These are phyloP conservation scores for Cruciata laevipes DNA, from an alignment of 257 asterid species.

Conservation along the genomic window DNA sequence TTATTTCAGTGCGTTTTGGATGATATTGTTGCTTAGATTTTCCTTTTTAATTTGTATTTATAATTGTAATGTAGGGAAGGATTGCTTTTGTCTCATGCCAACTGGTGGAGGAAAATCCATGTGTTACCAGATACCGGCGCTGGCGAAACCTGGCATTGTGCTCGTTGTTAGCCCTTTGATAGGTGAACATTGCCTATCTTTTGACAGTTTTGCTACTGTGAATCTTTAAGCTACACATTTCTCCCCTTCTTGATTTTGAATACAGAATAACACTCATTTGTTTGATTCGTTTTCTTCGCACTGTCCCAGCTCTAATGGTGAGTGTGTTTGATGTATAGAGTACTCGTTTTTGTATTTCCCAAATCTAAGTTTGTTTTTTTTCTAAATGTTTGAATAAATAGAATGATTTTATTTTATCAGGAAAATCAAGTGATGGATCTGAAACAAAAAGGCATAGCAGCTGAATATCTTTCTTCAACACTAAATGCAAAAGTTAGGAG, in stretches of 20 bases:
- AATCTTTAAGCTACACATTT: slow-evolving; percentile 43
- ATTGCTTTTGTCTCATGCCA: slow-evolving; percentile 95
- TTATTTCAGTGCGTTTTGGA: not conserved
- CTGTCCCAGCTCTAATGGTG: slow-evolving; percentile 80
- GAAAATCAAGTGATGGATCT: slow-evolving; percentile 84
- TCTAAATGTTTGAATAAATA: not conserved
- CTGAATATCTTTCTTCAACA: slow-evolving; percentile 93
- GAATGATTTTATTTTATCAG: slow-evolving; percentile 23
- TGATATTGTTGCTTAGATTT: not conserved
- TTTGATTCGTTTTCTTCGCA: slow-evolving; percentile 15
- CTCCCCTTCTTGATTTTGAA: slow-evolving; percentile 28
- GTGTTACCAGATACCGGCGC: slow-evolving; percentile 90
- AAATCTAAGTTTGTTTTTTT: not conserved
- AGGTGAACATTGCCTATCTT: slow-evolving; percentile 48
- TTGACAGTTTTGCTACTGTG: slow-evolving; percentile 18
- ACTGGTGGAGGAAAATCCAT: slow-evolving; percentile 99
- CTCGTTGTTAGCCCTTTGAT: slow-evolving; percentile 94
- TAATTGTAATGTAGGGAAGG: slow-evolving; percentile 51
- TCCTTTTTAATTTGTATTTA: not conserved
- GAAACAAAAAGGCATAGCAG: slow-evolving; percentile 78
- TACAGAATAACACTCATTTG: slow-evolving; percentile 36
- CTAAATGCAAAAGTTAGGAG: slow-evolving; percentile 56
- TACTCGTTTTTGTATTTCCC: slow-evolving; percentile 7
- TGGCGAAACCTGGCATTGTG: slow-evolving; percentile 80
- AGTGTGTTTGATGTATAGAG: slow-evolving; percentile 13